These are phyloP conservation scores for Alternaria brassicae DNA, from an alignment of 2,329 filamentous ascomycete genomes.

Conservation along the genomic window DNA sequence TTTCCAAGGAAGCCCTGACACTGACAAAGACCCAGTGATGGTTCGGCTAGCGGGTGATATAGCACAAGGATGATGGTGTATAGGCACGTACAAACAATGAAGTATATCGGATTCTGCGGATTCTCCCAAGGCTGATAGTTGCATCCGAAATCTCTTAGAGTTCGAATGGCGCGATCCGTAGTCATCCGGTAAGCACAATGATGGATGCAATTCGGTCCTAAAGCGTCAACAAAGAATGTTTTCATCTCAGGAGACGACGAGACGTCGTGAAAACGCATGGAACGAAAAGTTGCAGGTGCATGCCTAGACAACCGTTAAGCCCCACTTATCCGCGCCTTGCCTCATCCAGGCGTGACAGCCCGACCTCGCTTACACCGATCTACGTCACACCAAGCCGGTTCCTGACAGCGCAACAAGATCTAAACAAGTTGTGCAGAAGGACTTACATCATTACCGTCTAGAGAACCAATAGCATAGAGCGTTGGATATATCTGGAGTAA, in stretches of 20 bases:
- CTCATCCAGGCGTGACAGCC: slow-evolving; percentile 20
- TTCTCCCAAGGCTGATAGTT: neutral
- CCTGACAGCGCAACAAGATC: slow-evolving; percentile 14
- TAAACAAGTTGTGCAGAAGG: neutral
- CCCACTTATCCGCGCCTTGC: slow-evolving; percentile 17
- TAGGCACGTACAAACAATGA: slow-evolving; percentile 8
- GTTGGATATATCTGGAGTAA: slow-evolving; percentile 18
- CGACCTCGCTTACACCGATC: slow-evolving; percentile 11
- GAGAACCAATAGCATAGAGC: slow-evolving; percentile 16
- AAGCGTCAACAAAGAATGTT: neutral
- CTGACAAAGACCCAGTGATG: slow-evolving; percentile 14
- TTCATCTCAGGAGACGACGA: slow-evolving; percentile 6
- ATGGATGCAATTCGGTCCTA: neutral
- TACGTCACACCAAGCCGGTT: slow-evolving; percentile 19
- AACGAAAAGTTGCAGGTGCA: slow-evolving; percentile 16
- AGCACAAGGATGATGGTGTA: slow-evolving; percentile 32
- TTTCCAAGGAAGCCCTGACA: slow-evolving; percentile 15
- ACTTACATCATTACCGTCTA: slow-evolving; percentile 32
- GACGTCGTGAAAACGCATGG: slow-evolving; percentile 8
- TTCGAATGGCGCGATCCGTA: neutral
- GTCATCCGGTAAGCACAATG: neutral
- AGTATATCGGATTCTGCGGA: neutral
- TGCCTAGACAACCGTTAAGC: slow-evolving; percentile 13
- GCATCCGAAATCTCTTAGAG: neutral
- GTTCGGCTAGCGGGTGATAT: slow-evolving; percentile 32